These are phyloP conservation scores for Chenopodium quinoa DNA, from an alignment of 148 eudicot species.

Conservation along the genomic window DNA sequence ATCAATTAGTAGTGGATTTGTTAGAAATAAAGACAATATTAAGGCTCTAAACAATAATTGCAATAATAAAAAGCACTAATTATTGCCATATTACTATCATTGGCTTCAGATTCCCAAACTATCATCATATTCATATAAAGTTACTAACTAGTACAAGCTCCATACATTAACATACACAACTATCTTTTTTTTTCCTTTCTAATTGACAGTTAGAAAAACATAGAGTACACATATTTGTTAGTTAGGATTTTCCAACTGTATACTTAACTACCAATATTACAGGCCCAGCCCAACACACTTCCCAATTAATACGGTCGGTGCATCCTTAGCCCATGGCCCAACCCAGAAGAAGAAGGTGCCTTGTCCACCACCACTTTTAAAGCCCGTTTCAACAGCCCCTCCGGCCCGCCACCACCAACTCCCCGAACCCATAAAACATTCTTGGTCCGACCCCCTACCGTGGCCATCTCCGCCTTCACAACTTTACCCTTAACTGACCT, in stretches of 20 bases:
- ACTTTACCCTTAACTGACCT: slow-evolving; percentile 52
- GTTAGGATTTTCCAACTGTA: slow-evolving; percentile 1
- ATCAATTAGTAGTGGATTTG: too few relatives aligned
- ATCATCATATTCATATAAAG: background rate
- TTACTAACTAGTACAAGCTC: background rate
- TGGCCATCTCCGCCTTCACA: slow-evolving; percentile 73
- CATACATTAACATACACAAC: background rate
- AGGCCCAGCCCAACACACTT: background rate
- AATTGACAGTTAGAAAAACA: background rate
- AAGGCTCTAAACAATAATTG: too few relatives aligned
- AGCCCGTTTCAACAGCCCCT: slow-evolving; percentile 45
- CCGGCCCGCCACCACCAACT: slow-evolving; percentile 37
- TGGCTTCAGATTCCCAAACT: background rate
- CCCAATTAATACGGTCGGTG: slow-evolving; percentile 21
- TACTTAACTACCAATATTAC: slow-evolving; percentile 8
- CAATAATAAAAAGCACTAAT: background rate
- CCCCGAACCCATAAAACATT: slow-evolving; percentile 54
- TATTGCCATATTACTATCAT: background rate
- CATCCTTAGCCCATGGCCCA: slow-evolving; percentile 36
- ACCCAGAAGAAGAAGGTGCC: slow-evolving; percentile 23
- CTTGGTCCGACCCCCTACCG: slow-evolving; percentile 76
- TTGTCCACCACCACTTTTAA: slow-evolving; percentile 65
- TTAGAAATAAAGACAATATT: too few relatives aligned
- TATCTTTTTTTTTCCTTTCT: background rate
- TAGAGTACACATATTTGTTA: background rate